Base-by-base conservation (phyloP, 2,329 filamentous ascomycete species). In the Penicillium fuscoglaucum region DNA sequence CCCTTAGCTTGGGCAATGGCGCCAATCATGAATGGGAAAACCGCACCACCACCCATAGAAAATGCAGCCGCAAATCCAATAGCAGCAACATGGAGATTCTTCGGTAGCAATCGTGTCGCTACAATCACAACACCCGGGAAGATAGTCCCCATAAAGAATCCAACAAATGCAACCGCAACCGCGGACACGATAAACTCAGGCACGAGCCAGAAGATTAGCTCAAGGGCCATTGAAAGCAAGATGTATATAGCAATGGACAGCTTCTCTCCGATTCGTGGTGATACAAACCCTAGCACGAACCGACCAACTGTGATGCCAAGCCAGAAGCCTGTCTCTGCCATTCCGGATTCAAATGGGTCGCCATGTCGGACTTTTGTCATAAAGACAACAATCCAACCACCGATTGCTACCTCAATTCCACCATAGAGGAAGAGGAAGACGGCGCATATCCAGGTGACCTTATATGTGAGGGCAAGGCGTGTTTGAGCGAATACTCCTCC, bases 121-220 rank as follows among this genome's bases (percentile, higher is more conserved):
- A 84, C 84, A 4, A 91, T 86, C 24, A 93, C 83, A 4, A 85
- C 88, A 4, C 86, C 87, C 0, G 90, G 89, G 68, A 91, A 93
- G 39, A 93, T 74, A 0, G 90, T 90, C 0, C 90, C 90, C 0
- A 92, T 80, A 68, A 92, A 90, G 78, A 92, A 89, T 0, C 90
- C 90, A 58, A 91, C 80, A 1, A 91, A 76, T 0, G 83, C 79
- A 17, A 91, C 87, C 33, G 88, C 86, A 24, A 91, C 79, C n/a
- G 88, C 85, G 0, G 87, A 89, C 37, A 89, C 86, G 56, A 87
- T 80, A 68, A 91, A 89, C 55, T 84, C 84, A 0, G 89, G 89
- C 1, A 93, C 86, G 4, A 92, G 83, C 89, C 90, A 93, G 79
- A 92, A 92, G 54, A 91, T 72, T 4, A 93, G 76, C 72, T 93